Evolutionary conservation across 148 eudicot genomes (phyloP).

Genomic region (Chenopodium quinoa): DNA sequence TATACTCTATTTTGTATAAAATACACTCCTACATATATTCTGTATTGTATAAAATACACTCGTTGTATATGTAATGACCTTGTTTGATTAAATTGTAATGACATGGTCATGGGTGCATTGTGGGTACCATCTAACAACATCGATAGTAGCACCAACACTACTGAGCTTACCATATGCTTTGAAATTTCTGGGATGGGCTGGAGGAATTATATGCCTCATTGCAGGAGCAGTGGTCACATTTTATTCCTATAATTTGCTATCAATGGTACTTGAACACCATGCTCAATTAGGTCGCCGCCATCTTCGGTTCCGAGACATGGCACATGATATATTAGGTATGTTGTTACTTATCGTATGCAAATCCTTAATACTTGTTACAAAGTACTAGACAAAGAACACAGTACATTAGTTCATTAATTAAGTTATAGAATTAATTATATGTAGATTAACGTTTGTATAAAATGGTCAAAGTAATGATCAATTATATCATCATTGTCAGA

Average conservation of each 20-base stretch:
- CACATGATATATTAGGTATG: constrained; percentile 66
- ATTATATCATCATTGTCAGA: too few species aligned
- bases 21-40: too few species aligned
- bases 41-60: too few species aligned
- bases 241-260: constrained; percentile 74
- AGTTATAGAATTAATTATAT: too few species aligned
- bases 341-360: not conserved
- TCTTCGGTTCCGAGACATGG: constrained; percentile 90
- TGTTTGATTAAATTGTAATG: not conserved
- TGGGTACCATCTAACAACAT: constrained; percentile 88
- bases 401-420: too few species aligned
- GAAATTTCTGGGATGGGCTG: constrained; percentile 60
- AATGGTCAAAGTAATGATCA: too few species aligned
- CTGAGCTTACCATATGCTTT: constrained; percentile 78
- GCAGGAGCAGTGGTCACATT: constrained; percentile 67
- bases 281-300: constrained; percentile 63
- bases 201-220: constrained; percentile 46
- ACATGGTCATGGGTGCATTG: constrained; percentile 90
- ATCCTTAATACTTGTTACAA: too few species aligned
- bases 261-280: constrained; percentile 75
- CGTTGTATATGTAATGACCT: too few species aligned
- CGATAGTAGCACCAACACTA: constrained; percentile 82
- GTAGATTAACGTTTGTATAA: too few species aligned
- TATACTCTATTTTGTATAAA: too few species aligned
- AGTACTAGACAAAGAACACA: too few species aligned